These are phyloP conservation scores for Dissoconium aciculare DNA, from an alignment of 2,329 filamentous ascomycete species.

Conservation along the genomic window DNA sequence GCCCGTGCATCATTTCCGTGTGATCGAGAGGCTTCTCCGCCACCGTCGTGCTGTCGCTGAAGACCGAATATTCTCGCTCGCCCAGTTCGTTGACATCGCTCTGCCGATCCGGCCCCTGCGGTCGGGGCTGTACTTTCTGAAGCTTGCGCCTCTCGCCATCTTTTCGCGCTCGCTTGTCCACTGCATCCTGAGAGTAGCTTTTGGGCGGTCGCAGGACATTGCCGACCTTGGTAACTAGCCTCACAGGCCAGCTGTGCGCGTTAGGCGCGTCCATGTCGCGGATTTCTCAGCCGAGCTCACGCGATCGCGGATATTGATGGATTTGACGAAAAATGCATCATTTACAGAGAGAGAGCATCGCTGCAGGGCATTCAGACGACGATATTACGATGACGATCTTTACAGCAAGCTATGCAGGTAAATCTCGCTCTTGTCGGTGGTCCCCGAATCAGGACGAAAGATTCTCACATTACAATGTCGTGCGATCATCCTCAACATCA, in stretches of 20 bases:
- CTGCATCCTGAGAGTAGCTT: constrained; percentile 15
- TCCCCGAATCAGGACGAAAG: no score
- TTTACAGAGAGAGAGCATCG: no score
- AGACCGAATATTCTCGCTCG: constrained; percentile 20
- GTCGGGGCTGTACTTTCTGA: constrained; percentile 10
- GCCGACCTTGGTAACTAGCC: constrained; percentile 17
- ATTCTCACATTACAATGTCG: no score
- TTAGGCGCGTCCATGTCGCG: constrained; percentile 19
- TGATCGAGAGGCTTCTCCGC: constrained; percentile 16
- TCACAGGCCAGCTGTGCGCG: constrained; percentile 17
- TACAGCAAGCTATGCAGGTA: background rate
- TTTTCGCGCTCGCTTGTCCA: constrained; percentile 16
- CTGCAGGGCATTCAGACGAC: constrained; percentile 1
- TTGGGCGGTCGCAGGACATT: constrained; percentile 19
- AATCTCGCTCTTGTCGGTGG: background rate
- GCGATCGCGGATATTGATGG: no score
- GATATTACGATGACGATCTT: background rate
- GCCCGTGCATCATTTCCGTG: constrained; percentile 26
- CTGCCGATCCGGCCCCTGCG: constrained; percentile 4
- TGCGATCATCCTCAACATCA: no score
- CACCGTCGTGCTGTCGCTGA: constrained; percentile 14
- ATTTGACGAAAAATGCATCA: constrained; percentile 1
- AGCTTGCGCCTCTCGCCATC: constrained; percentile 7
- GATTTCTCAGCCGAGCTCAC: no score
- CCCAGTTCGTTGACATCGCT: constrained; percentile 20